These are phyloP conservation scores for Cladosporium sp. DNA, from an alignment of 2,329 filamentous ascomycete genomes.

Conservation along the genomic window DNA sequence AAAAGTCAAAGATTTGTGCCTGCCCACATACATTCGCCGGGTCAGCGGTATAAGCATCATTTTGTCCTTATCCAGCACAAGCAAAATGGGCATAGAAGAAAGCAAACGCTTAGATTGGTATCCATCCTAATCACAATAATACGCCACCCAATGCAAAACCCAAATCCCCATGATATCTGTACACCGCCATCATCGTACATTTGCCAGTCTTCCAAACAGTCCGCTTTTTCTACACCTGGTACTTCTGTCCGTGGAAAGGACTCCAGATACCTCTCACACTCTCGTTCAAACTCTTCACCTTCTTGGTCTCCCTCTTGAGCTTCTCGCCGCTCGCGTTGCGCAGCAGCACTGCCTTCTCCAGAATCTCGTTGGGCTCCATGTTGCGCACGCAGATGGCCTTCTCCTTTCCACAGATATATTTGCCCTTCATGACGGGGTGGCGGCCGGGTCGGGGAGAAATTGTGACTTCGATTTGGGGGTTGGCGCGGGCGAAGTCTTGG, in stretches of 20 bases:
- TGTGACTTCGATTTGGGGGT: slow-evolving; percentile 88
- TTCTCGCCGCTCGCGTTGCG: slow-evolving; percentile 75
- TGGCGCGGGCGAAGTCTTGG: slow-evolving; percentile 71
- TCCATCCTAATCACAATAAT: slow-evolving; percentile 12
- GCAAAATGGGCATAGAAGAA: not conserved
- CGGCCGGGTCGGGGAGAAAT: slow-evolving; percentile 86
- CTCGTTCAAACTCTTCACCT: slow-evolving; percentile 62
- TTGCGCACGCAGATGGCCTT: slow-evolving; percentile 90
- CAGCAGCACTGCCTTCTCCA: slow-evolving; percentile 74
- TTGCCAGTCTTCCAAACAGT: not conserved
- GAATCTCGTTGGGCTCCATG: slow-evolving; percentile 74
- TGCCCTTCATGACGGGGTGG: slow-evolving; percentile 84
- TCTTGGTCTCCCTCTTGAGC: slow-evolving; percentile 60
- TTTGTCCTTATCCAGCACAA: not conserved
- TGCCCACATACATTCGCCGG: not conserved
- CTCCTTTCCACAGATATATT: slow-evolving; percentile 87
- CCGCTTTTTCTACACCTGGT: slow-evolving; percentile 44
- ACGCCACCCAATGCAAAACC: slow-evolving; percentile 14
- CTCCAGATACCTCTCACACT: slow-evolving; percentile 66
- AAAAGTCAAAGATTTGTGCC: not conserved
- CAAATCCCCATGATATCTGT: slow-evolving; percentile 15
- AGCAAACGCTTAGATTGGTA: slow-evolving; percentile 17
- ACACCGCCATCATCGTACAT: slow-evolving; percentile 13
- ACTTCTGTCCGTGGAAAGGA: slow-evolving; percentile 58
- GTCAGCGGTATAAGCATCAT: not conserved